Conservation (phyloP, 2,329 filamentous ascomycete genomes). For the Stachybotrys echinatus region DNA sequence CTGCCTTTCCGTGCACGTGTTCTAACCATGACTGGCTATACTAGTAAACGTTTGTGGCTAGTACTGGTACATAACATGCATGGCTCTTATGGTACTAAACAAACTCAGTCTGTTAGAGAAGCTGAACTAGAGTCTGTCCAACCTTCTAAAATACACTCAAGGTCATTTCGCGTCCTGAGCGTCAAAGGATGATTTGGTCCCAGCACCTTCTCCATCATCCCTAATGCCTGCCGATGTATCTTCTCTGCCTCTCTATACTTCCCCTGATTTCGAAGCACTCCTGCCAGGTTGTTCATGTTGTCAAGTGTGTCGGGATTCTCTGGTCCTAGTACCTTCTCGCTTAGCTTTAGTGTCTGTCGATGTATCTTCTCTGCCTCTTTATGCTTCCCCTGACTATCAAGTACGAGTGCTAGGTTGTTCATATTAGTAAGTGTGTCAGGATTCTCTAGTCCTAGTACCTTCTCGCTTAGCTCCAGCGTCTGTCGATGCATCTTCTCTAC, state of each 20-base stretch:
- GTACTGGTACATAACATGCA: not conserved
- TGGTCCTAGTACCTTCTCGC: conserved; percentile 1
- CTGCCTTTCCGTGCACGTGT: not conserved
- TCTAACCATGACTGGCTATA: not conserved
- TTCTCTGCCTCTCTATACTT: conserved; percentile 4
- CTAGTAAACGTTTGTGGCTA: not conserved
- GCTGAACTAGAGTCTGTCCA: not conserved
- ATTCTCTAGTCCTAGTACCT: conserved; percentile 10
- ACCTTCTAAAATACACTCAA: not conserved
- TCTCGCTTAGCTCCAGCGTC: conserved; percentile 7
- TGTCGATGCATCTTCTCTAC: conserved; percentile 10
- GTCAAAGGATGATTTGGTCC: conserved; percentile 3
- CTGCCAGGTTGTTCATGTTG: conserved; percentile 3
- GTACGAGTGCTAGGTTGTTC: conserved; percentile 4
- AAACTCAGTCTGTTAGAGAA: not conserved
- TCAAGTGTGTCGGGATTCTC: conserved; percentile 2
- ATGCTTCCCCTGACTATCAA: not conserved
- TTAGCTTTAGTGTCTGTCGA: not conserved
- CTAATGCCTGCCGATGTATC: not conserved
- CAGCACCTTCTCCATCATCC: conserved; percentile 1
- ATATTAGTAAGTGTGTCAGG: conserved; percentile 4
- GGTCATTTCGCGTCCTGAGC: conserved; percentile 1
- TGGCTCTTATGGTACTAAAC: too few species aligned
- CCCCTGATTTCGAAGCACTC: conserved; percentile 1
- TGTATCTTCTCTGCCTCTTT: not conserved